Conservation (phyloP, 257 asterid species). For the Parsonsia alboflavescens region DNA sequence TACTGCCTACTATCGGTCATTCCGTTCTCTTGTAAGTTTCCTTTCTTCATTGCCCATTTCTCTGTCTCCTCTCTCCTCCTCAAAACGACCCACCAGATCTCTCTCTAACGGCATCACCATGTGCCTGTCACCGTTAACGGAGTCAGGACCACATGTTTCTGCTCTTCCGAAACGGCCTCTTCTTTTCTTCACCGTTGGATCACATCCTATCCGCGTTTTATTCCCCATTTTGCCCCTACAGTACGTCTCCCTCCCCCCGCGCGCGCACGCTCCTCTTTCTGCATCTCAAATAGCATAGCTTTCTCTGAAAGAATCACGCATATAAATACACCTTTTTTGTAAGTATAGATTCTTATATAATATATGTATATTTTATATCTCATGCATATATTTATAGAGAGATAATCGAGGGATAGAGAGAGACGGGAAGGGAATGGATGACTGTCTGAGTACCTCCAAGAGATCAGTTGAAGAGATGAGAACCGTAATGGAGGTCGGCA, state of each 20-base stretch:
- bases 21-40: slow-evolving; percentile 32
- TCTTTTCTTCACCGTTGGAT: slow-evolving; percentile 68
- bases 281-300: not conserved
- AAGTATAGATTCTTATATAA: not conserved
- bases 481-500: slow-evolving; percentile 4
- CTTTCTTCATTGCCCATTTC: slow-evolving; percentile 12
- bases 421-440: slow-evolving; percentile 26
- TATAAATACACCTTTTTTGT: not conserved
- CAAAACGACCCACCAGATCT: slow-evolving; percentile 46
- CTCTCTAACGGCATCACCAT: slow-evolving; percentile 75
- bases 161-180: slow-evolving; percentile 54
- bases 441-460: slow-evolving; percentile 36
- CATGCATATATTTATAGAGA: not conserved
- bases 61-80: not conserved
- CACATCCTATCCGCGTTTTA: slow-evolving; percentile 18
- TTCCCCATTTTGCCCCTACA: slow-evolving; percentile 20
- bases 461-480: slow-evolving; percentile 8
- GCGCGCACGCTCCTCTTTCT: not conserved
- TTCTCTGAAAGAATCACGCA: not conserved
- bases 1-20: slow-evolving; percentile 11
- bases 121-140: slow-evolving; percentile 96
- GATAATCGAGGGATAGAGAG: slow-evolving; percentile 7
- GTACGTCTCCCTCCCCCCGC: not conserved
- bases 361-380: slow-evolving; percentile 5
- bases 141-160: slow-evolving; percentile 86